Conservation (phyloP, 306 rosid genomes). For the Myrica gale region DNA sequence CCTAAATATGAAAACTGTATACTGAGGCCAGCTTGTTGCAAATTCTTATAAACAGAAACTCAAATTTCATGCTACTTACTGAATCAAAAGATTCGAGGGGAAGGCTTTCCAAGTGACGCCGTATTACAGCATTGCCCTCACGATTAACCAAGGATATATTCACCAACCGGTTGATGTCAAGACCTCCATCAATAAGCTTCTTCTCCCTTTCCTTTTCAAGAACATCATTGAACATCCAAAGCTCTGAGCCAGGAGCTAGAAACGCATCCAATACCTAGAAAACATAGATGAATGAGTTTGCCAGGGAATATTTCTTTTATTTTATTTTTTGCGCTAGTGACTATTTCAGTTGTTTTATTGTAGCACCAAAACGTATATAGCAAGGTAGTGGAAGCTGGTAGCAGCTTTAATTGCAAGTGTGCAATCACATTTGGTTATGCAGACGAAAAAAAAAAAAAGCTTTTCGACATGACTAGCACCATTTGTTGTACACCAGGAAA, state of each 20-base stretch:
- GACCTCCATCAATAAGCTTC: slow-evolving; percentile 86
- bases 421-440: slow-evolving; percentile 20
- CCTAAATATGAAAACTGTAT: not conserved
- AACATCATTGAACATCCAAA: slow-evolving; percentile 96
- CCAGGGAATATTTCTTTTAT: not conserved
- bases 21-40: not conserved
- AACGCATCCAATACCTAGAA: slow-evolving; percentile 83
- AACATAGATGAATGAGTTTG: not conserved
- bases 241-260: slow-evolving; percentile 79
- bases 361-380: not conserved
- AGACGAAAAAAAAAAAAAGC: slow-evolving; percentile 7
- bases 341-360: not conserved
- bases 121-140: slow-evolving; percentile 92
- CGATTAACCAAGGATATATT: slow-evolving; percentile 75
- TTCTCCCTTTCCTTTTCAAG: slow-evolving; percentile 76
- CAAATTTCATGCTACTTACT: slow-evolving; percentile 45
- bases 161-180: slow-evolving; percentile 66
- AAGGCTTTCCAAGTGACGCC: slow-evolving; percentile 90
- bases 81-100: slow-evolving; percentile 90
- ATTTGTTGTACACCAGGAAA: slow-evolving; percentile 24
- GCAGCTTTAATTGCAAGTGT: slow-evolving; percentile 12
- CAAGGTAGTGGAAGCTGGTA: slow-evolving; percentile 3
- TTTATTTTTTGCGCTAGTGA: too few species aligned
- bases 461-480: slow-evolving; percentile 22
- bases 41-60: slow-evolving; percentile 11